Conservation (phyloP, 2,329 filamentous ascomycete species). For the Mycocentrospora acerina region DNA sequence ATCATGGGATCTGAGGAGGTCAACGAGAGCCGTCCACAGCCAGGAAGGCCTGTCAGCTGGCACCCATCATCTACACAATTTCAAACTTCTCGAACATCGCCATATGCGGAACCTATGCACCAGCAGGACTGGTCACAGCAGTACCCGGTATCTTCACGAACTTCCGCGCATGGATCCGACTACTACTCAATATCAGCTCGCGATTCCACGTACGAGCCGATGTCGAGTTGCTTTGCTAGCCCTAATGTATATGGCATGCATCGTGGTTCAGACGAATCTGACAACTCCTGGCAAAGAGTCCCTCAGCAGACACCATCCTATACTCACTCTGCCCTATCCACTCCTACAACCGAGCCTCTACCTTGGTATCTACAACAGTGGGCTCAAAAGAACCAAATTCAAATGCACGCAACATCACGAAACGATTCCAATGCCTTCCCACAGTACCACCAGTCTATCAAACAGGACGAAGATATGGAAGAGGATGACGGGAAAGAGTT, state of each 20-base stretch:
- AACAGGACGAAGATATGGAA: conserved; percentile 53
- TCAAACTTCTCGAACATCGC: conserved; percentile 20
- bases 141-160: conserved; percentile 22
- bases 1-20: conserved; percentile 28
- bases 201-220: conserved; percentile 32
- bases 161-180: conserved; percentile 33
- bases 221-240: conserved; percentile 14
- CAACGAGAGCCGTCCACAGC: conserved; percentile 26
- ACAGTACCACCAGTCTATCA: conserved; percentile 51
- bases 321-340: conserved; percentile 31
- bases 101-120: conserved; percentile 23
- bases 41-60: conserved; percentile 68
- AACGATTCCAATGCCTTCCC: conserved; percentile 50
- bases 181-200: conserved; percentile 40
- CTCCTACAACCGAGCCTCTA: conserved; percentile 32
- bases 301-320: conserved; percentile 25
- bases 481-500: conserved; percentile 68
- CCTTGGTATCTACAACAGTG: conserved; percentile 43
- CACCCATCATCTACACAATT: conserved; percentile 63
- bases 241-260: conserved; percentile 15
- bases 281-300: conserved; percentile 31
- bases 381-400: conserved; percentile 37
- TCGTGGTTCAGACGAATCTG: conserved; percentile 28
- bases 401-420: conserved; percentile 15
- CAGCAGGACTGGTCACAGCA: conserved; percentile 32